These are phyloP conservation scores for Xerocomellus dryophilus DNA, from an alignment of 768 basidiomycete genomes.

Conservation along the genomic window DNA sequence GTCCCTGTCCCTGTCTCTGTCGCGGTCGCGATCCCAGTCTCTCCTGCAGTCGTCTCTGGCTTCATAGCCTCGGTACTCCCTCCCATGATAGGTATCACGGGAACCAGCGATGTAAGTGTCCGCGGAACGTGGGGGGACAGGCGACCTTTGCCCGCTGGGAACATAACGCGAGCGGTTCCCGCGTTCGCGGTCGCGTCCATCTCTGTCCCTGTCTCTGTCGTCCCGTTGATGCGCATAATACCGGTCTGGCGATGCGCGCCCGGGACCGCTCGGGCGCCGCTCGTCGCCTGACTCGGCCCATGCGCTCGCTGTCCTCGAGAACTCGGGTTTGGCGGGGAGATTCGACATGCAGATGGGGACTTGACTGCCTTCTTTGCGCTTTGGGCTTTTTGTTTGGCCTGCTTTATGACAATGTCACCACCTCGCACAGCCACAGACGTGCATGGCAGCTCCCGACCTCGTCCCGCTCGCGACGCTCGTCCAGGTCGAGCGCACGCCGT, in stretches of 20 bases:
- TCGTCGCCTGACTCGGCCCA: constrained; percentile 26
- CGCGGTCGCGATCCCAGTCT: constrained; percentile 25
- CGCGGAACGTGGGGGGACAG: constrained; percentile 10
- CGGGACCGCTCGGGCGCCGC: constrained; percentile 15
- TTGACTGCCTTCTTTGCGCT: not conserved
- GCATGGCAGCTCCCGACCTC: constrained; percentile 47
- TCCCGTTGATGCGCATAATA: constrained; percentile 19
- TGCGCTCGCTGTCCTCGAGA: constrained; percentile 18
- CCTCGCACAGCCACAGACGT: not conserved
- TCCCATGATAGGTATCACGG: constrained; percentile 18
- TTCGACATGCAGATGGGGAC: constrained; percentile 18
- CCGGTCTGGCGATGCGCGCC: constrained; percentile 26
- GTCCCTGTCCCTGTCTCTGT: constrained; percentile 14
- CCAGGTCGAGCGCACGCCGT: constrained; percentile 80
- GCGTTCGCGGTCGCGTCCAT: constrained; percentile 22
- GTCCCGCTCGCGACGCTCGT: constrained; percentile 80
- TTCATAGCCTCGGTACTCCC: constrained; percentile 23
- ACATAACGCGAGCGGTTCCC: constrained; percentile 15
- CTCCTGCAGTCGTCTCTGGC: constrained; percentile 23
- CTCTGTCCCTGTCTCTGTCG: constrained; percentile 25
- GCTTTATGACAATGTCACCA: constrained; percentile 5
- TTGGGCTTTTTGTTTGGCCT: constrained; percentile 19
- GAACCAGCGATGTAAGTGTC: constrained; percentile 16
- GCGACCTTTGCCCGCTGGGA: constrained; percentile 15
- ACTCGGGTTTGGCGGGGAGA: constrained; percentile 33